Base-by-base conservation (phyloP, 2,329 filamentous ascomycete species). In the Cytospora chrysosperma region DNA sequence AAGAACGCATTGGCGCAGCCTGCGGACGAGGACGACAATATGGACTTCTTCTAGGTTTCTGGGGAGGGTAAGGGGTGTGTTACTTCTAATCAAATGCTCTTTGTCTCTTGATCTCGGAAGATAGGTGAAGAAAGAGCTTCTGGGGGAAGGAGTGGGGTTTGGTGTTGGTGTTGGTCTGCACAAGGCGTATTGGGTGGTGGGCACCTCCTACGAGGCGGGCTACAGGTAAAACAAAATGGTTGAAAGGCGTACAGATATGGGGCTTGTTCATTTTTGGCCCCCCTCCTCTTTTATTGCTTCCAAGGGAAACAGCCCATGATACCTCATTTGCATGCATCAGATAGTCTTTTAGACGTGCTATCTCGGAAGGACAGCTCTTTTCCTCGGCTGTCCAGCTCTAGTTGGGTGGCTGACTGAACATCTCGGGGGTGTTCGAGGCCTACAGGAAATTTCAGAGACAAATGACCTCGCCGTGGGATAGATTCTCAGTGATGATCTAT, bases 1-100 rank as follows among this genome's bases (percentile, higher is more conserved):
- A 85, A 84, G 72, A 77, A 77, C 57, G 72, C 72, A n/a, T 67
- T 70, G 5, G 58, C 61, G 24, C 77, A 77, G 21, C 9, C 27
- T 30, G 71, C 74, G 4, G 77, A 79, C 5, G 74, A 68, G 28
- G 70, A 75, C 28, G 63, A 73, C 40, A 75, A 78, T 17, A 75
- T 71, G 54, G 66, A 67, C 5, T 69, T 65, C 21, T 68, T 62
- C 21, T 67, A 26, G 60, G 30, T 34, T 6, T 15, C 8, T 8
- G 17, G 28, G 3, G 7, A 19, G 6, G 9, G 12, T 9, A 32
- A 43, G 26, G 28, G 28, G 28, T 4, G 28, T 30, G 50, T 5
- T 12, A 1, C 4, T 7, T 13, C 27, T n/a, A 26, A n/a, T 1
- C n/a, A 5, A 10, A 32, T 61, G 19, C 19, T 32, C 10, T 34